Evolutionary conservation across 1,284 basidiomycete genomes (phyloP).

Genomic region (Leccinum pachyderme): DNA sequence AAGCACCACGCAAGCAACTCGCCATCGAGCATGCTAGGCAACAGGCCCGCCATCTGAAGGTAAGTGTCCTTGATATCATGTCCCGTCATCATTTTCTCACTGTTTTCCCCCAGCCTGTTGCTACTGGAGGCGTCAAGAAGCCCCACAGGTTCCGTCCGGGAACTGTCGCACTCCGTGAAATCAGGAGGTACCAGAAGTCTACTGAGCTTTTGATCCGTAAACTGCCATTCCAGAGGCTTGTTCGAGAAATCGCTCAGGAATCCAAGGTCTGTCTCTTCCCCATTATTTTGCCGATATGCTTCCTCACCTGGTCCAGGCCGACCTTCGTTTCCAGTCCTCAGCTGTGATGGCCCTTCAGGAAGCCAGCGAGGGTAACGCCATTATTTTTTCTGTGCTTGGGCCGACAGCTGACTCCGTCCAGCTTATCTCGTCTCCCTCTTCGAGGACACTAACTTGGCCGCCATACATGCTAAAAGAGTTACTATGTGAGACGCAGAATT

Average conservation of each 20-base stretch:
- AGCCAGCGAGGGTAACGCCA: constrained; percentile 51
- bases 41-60: constrained; percentile 40
- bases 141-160: constrained; percentile 63
- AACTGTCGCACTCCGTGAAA: constrained; percentile 84
- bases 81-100: constrained; percentile 7
- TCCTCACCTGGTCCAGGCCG: constrained; percentile 19
- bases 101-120: constrained; percentile 39
- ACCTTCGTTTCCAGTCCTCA: constrained; percentile 63
- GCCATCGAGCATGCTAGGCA: constrained; percentile 49
- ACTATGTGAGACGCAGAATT: constrained; percentile 36
- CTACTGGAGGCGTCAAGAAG: constrained; percentile 81
- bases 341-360: constrained; percentile 70
- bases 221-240: constrained; percentile 76
- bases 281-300: not conserved
- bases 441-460: constrained; percentile 58
- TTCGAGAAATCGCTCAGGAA: constrained; percentile 72
- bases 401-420: constrained; percentile 10
- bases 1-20: constrained; percentile 69
- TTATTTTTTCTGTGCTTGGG: not conserved
- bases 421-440: constrained; percentile 70
- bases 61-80: constrained; percentile 1
- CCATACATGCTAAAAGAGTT: constrained; percentile 67
- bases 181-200: constrained; percentile 82
- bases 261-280: constrained; percentile 54
- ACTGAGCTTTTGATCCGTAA: constrained; percentile 79